These are phyloP conservation scores for Amanita exitialis DNA, from an alignment of 768 basidiomycete genomes.

Conservation along the genomic window DNA sequence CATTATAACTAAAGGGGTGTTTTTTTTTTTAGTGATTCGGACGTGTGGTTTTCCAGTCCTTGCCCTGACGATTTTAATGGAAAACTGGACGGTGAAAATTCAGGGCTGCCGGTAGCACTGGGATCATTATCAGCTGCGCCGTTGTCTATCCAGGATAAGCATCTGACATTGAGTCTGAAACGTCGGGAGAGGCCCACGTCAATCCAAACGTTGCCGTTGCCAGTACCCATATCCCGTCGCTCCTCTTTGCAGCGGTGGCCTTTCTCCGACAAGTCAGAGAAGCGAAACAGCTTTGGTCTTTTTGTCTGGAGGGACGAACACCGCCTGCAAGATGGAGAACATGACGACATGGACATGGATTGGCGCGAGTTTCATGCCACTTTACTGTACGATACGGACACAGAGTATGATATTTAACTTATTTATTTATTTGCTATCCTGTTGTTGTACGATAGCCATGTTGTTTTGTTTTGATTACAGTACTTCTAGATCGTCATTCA, in stretches of 20 bases:
- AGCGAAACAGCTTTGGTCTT: background rate
- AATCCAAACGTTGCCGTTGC: slow-evolving; percentile 17
- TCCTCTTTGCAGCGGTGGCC: slow-evolving; percentile 1
- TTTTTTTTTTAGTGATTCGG: too few relatives aligned
- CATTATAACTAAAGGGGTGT: background rate
- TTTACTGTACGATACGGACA: background rate
- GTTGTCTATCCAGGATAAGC: background rate
- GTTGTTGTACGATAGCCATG: background rate
- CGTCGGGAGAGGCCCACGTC: slow-evolving; percentile 11
- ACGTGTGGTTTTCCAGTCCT: background rate
- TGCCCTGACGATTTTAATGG: background rate
- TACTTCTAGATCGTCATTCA: background rate
- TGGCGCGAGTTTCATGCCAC: slow-evolving; percentile 52
- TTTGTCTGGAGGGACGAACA: background rate
- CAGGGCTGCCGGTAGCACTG: background rate
- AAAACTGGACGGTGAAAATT: background rate
- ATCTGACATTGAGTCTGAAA: slow-evolving; percentile 2
- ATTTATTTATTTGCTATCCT: background rate
- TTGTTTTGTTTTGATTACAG: background rate
- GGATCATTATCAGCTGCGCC: background rate
- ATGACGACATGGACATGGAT: slow-evolving; percentile 32
- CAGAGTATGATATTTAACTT: background rate
- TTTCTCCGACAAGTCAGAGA: background rate
- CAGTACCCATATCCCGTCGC: background rate
- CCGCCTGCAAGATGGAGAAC: slow-evolving; percentile 13